Evolutionary conservation across 1,284 basidiomycete genomes (phyloP), one percentile per base, ranked within the genome.

Genomic region (Pseudomicrostroma phylloplanum): DNA sequence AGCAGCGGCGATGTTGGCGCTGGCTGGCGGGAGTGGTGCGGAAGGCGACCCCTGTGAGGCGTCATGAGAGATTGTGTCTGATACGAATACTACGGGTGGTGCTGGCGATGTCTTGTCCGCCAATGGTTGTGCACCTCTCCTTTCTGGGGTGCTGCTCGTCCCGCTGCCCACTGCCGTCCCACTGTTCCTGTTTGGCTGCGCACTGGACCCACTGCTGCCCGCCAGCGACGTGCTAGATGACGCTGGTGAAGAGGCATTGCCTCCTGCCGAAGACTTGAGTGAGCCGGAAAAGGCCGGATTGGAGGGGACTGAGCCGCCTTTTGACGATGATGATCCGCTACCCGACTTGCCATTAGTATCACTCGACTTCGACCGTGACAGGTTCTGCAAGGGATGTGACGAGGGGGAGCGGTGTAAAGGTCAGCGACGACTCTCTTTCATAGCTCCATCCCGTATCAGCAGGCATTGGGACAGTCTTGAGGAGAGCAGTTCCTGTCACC

Each of bases 1-100:
- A 21, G 25, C 26, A 23, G 51, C 51, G 15, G 51, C 51, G 13
- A 54, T 21, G 25, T 54, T 54, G 51, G 51, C 51, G 25, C 51
- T 54, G 57, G 66, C 71, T n/a, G 72, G 68, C 6, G 69, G 72
- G 40, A 72, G 72, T 21, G 72, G 69, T 0, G 72, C 69, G 26
- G 61, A 65, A 4, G 72, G 69, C 66, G 55, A 63, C 3, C 26
- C 21, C 8, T 54, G 51, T 65, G 57, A 70, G 64, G 55, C 66
- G 54, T 65, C 48, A 55, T 73, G 71, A 17, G 72, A 69, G 49
- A 76, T 72, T 26, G 73, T 71, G 55, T 74, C 72, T 46, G 72
- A 74, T 43, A 73, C 72, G 61, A 74, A 72, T 55, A 73, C 72
- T 56, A 76, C 66, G 26, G 72, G 73, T 36, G 71, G 73, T 54